Evolutionary conservation across 1,284 basidiomycete species (phyloP).

Genomic region (Malassezia yamatoensis): DNA sequence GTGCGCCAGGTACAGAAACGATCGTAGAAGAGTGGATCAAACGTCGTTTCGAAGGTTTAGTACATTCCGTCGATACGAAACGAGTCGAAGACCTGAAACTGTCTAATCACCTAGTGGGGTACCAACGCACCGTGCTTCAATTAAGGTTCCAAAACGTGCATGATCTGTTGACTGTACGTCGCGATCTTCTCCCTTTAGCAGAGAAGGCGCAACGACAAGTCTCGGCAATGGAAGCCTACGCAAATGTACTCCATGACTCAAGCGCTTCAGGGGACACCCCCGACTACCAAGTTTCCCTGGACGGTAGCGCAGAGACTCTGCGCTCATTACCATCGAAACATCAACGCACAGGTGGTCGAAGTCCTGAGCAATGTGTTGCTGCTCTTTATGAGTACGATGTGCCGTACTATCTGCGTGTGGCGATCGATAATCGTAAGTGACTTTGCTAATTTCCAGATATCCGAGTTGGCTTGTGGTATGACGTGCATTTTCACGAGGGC

Average conservation of each 20-base stretch:
- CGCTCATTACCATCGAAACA: slow-evolving; percentile 1
- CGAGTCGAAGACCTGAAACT: slow-evolving; percentile 88
- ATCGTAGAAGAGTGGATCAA: slow-evolving; percentile 90
- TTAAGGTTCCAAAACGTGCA: slow-evolving; percentile 85
- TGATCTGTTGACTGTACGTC: slow-evolving; percentile 75
- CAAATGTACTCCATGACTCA: slow-evolving; percentile 70
- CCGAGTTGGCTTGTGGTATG: slow-evolving; percentile 94
- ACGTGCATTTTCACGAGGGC: slow-evolving; percentile 67
- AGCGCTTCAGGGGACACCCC: slow-evolving; percentile 20
- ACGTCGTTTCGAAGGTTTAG: slow-evolving; percentile 80
- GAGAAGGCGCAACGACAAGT: slow-evolving; percentile 83
- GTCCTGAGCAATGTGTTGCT: slow-evolving; percentile 80
- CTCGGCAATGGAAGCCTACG: slow-evolving; percentile 91
- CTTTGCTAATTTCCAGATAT: slow-evolving; percentile 56
- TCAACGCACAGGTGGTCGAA: slow-evolving; percentile 49
- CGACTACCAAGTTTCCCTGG: slow-evolving; percentile 25
- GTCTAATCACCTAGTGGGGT: slow-evolving; percentile 91
- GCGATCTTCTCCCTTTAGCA: slow-evolving; percentile 81
- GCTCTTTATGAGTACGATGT: slow-evolving; percentile 95
- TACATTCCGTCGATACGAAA: slow-evolving; percentile 63
- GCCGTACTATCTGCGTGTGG: slow-evolving; percentile 91
- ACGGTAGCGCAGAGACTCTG: slow-evolving; percentile 23
- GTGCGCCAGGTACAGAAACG: slow-evolving; percentile 70
- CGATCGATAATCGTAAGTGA: slow-evolving; percentile 71
- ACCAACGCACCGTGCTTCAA: slow-evolving; percentile 75